Base-by-base conservation (phyloP, 257 asterid genomes). In the Salvia hispanica region DNA sequence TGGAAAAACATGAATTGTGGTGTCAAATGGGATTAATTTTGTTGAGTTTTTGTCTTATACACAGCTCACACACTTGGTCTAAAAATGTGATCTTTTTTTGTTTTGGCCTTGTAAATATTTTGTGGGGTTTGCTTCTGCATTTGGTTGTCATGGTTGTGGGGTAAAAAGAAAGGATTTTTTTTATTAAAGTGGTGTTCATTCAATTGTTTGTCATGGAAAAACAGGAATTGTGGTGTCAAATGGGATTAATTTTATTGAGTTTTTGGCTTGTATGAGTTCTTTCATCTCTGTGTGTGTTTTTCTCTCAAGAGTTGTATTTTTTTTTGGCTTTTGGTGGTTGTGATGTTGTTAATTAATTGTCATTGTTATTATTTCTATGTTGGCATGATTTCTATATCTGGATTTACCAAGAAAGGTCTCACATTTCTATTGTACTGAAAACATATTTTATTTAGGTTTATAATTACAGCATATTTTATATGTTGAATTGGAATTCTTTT, bases 141-240 rank as follows among this genome's bases (percentile, higher is more conserved):
- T n/a, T n/a, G 39, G 7, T 9, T 25, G 33, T 74, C 61, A n/a
- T n/a, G n/a, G n/a, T n/a, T n/a, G n/a, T n/a, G n/a, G n/a, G n/a
- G n/a, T n/a, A n/a, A n/a, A n/a, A n/a, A n/a, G n/a, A n/a, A n/a
- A n/a, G n/a, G n/a, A n/a, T n/a, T 12, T 2, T 9, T n/a, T 21
- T 15, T 55, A 64, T 55, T 28, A 57, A 55, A 66, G 31, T 55
- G 74, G 71, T 62, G 60, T 61, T 62, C 25, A 25, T 37, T 64
- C 67, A 18, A 51, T 69, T 75, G 18, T 64, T 59, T 61, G 39
- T 7, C 50, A 52, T 55, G 34, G 54, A 57, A 52, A 60, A 68
- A 46, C 16, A 50, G 63, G 57, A 58, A 9, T 15, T 53, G 60
- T 36, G 10, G 25, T 28, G 18, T 36, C 33, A 21, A 53, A 42